Base-by-base conservation (phyloP, 129 eudicot genomes). In the Erigeron canadensis region DNA sequence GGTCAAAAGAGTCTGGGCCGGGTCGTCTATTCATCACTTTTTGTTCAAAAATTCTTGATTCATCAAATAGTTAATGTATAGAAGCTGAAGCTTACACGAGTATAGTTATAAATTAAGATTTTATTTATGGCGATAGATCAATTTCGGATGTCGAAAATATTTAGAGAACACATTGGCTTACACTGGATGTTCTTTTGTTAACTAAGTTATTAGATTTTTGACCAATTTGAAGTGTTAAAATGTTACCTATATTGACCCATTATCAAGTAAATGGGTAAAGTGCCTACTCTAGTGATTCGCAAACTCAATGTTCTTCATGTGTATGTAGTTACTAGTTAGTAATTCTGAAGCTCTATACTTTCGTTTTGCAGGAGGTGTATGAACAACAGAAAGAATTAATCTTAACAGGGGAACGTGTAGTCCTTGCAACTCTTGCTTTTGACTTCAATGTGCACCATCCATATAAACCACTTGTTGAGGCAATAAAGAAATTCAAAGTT, bases 381-480 rank as follows among this genome's bases (percentile, higher is more conserved):
- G 98, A 92, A 75, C 98, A 92, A 77, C 96, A 92, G 74, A 92
- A 92, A 69, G 98, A 89, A 82, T 75, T 89, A 76, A 85, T 89
- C 64, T 77, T 92, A 70, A 38, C 83, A 15, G 96, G 89, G 70
- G 98, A 92, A 73, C 87, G 96, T 75, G 88, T 89, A 64, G 95
- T 92, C 38, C 88, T 92, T 58, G 87, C 86, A 67, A 92, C 96
- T 16, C 96, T 92, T 55, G 98, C 85, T 67, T 92, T 86, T 45
- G 98, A 92, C 77, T 79, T 92, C 56, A 92, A 92, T 69, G 89
- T 89, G 76, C 86, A 83, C 58, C 95, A 92, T 79, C 98, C 98
- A 9, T 92, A 92, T 79, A 92, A 92, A 70, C 98, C 98, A 68
- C 91, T 92, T 59, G 98, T 92, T n/a, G 98, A 92, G 78, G 96